phyloP scores from a whole-genome alignment of 495 filamentous ascomycete species.

The Penicillium arizonense region DNA sequence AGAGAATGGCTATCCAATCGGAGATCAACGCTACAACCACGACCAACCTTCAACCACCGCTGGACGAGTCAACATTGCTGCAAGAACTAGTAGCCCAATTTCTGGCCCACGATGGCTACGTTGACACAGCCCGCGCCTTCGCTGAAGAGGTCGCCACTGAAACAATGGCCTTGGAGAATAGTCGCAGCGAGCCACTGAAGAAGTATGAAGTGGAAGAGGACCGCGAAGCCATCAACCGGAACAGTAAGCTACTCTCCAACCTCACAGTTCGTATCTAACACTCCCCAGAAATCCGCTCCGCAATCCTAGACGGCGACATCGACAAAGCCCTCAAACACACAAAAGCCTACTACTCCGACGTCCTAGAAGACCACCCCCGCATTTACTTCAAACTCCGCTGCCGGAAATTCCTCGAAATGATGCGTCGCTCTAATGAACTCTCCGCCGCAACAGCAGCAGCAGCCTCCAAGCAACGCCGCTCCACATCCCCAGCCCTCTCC shows the following conservation, averaged over 20 bases:
- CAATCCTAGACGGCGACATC: conserved; percentile 91
- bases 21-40: conserved; percentile 54
- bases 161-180: conserved; percentile 59
- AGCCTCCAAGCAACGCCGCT: conserved; percentile 32
- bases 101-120: conserved; percentile 91
- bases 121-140: conserved; percentile 91
- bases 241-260: conserved; percentile 57
- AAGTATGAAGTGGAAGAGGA: conserved; percentile 80
- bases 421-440: conserved; percentile 73
- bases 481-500: conserved; percentile 30
- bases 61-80: conserved; percentile 74
- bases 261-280: neutral
- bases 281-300: conserved; percentile 72
- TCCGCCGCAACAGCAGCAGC: conserved; percentile 25
- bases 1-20: conserved; percentile 55
- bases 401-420: conserved; percentile 95
- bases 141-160: conserved; percentile 77
- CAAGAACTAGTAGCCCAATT: conserved; percentile 86
- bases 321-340: conserved; percentile 85
- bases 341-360: conserved; percentile 72
- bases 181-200: conserved; percentile 49
- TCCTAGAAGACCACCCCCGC: conserved; percentile 79
- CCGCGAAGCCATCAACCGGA: conserved; percentile 80
- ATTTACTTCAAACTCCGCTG: conserved; percentile 90
- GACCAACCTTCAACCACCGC: conserved; percentile 58